Conservation (phyloP, 2,329 filamentous ascomycete species). For the Penicillium sp. region DNA sequence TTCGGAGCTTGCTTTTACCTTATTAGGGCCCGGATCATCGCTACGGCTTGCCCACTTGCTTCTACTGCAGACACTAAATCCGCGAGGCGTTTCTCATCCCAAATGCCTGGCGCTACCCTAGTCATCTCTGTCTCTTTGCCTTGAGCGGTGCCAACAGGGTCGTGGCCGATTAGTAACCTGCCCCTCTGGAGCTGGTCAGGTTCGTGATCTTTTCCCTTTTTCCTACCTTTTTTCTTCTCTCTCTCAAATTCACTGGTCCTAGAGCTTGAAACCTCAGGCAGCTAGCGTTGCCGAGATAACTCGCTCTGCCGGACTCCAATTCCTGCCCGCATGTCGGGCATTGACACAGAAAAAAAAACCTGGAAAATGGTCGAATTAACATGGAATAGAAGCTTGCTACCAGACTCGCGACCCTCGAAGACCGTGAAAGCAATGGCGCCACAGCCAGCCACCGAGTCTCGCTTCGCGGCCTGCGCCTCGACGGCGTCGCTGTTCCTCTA, state of each 20-base stretch:
- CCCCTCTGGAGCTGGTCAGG: slow-evolving; percentile 20
- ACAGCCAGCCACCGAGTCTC: slow-evolving; percentile 39
- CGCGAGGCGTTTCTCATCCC: slow-evolving; percentile 12
- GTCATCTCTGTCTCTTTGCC: slow-evolving; percentile 16
- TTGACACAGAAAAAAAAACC: background rate
- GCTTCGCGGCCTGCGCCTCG: slow-evolving; percentile 85
- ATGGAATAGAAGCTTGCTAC: slow-evolving; percentile 64
- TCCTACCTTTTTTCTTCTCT: slow-evolving; percentile 2
- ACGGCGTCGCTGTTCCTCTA: slow-evolving; percentile 92
- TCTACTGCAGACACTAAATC: slow-evolving; percentile 21
- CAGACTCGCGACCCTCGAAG: slow-evolving; percentile 61
- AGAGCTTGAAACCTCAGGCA: background rate
- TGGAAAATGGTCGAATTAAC: slow-evolving; percentile 63
- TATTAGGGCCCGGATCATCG: slow-evolving; percentile 22
- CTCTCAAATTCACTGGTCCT: background rate
- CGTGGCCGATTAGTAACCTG: slow-evolving; percentile 23
- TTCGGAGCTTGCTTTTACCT: slow-evolving; percentile 17
- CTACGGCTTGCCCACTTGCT: slow-evolving; percentile 15
- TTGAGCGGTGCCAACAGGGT: slow-evolving; percentile 22
- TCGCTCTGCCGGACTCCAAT: background rate
- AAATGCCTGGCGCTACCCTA: slow-evolving; percentile 25
- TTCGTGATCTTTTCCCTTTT: slow-evolving; percentile 20
- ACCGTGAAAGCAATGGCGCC: slow-evolving; percentile 52
- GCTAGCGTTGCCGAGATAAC: slow-evolving; percentile 7
- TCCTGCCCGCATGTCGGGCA: background rate